Base-by-base conservation (phyloP, 1,284 basidiomycete genomes). In the Ceratobasidium sp. region DNA sequence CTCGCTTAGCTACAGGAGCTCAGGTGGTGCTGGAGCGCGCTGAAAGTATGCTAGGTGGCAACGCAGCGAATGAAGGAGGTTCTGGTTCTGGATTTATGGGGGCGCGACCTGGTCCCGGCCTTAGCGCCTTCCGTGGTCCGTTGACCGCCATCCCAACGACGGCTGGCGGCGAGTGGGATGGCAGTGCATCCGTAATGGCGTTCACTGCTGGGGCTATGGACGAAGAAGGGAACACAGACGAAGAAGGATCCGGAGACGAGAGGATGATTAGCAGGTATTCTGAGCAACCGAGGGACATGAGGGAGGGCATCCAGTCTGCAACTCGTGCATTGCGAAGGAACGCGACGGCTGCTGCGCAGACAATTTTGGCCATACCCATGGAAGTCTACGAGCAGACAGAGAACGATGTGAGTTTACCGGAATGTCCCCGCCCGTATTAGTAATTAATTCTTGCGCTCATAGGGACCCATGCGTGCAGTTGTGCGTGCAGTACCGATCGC, bases 281-380 rank as follows among this genome's bases (percentile, higher is more conserved):
- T 0, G 87, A 94, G 76, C 96, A 98, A 79, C 97, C 98, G 0
- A 82, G 82, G 28, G 90, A 93, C 78, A 86, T 98, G 59, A 88
- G 84, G 76, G 93, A 98, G 78, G 97, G 97, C 14, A 85, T 99
- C n/a, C 88, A 93, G 75, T 91, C 90, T 0, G 97, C 96, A 18
- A 98, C 98, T 81, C 87, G 85, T 78, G 95, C 93, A 77, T 81
- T 99, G 77, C 88, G 87, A 73, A 89, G 84, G 77, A 98, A 98
- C 81, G 81, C 98, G 72, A 93, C 91, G 76, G 93, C 92, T 38
- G 97, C 97, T 2, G 98, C 97, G 14, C 97, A 99, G 83, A 99
- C 98, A 0, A 99, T 99, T 76, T 86, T 99, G 35, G 97, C 98
- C 0, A 95, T 99, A 0, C 97, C 97, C 0, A 98, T 99, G 96